Percentiles rank a stretch among this genome's conserved stretches.
Conservation (phyloP, 164 flowering plant genomes). For the Dillenia turbinata region DNA sequence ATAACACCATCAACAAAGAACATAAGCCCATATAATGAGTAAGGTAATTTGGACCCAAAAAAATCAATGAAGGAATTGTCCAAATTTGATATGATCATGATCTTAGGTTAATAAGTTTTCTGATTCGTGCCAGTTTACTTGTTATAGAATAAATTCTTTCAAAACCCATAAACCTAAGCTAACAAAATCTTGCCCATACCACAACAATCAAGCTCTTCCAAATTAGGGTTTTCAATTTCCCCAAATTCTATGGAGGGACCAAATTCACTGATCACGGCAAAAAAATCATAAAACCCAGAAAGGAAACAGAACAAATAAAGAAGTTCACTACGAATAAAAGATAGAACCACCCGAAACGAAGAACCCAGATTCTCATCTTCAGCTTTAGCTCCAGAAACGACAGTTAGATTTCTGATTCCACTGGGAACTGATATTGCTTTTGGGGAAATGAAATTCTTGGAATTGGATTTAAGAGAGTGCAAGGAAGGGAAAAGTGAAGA, state of each 20-base stretch:
- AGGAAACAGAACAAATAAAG: background rate
- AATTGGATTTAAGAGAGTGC: background rate
- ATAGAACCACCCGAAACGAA: constrained; percentile 9
- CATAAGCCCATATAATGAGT: background rate
- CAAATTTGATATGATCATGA: background rate
- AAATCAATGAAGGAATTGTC: background rate
- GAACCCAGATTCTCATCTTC: constrained; percentile 5
- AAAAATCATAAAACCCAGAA: background rate
- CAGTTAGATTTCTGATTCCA: constrained; percentile 7
- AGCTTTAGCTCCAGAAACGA: constrained; percentile 10
- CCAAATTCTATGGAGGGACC: too few species aligned
- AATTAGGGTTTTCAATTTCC: too few species aligned
- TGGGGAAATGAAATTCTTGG: constrained; percentile 8
- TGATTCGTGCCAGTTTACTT: background rate
- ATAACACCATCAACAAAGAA: background rate
- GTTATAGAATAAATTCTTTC: background rate
- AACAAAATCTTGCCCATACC: background rate
- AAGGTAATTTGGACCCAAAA: background rate
- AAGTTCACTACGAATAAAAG: background rate
- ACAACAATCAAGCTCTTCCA: background rate
- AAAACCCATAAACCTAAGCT: background rate
- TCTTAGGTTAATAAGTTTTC: background rate
- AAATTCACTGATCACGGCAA: background rate
- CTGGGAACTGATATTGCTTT: background rate
- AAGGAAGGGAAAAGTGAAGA: background rate